Evolutionary conservation across 177 flowering plant species (phyloP).

Genomic region (Vitis hybrid): DNA sequence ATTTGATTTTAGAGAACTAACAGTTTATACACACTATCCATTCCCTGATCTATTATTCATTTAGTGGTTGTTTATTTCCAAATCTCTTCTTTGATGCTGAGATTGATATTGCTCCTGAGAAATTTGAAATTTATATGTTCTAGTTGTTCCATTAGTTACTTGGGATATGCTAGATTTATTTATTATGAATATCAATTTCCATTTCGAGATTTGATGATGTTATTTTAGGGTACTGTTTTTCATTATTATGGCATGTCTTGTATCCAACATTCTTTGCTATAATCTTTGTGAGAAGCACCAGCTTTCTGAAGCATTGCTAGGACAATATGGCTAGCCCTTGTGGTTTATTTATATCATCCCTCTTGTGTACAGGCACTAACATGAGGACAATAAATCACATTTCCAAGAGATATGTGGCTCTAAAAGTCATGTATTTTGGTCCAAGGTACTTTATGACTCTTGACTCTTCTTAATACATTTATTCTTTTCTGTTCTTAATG

Average conservation of each 20-base stretch:
- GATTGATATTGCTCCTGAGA: background rate
- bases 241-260: background rate
- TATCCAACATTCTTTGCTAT: too few relatives aligned
- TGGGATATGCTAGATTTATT: background rate
- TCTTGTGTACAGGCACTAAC: constrained; percentile 25
- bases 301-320: too few relatives aligned
- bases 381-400: constrained; percentile 25
- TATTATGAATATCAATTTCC: background rate
- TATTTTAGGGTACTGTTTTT: background rate
- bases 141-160: background rate
- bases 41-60: too few relatives aligned
- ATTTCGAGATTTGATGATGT: background rate
- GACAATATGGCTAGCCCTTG: too few relatives aligned
- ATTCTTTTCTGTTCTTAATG: background rate
- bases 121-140: background rate
- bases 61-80: too few relatives aligned
- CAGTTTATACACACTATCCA: too few relatives aligned
- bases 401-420: constrained; percentile 67
- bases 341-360: too few relatives aligned
- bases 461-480: background rate
- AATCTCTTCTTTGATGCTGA: background rate
- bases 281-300: too few relatives aligned
- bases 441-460: constrained; percentile 46
- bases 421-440: constrained; percentile 94
- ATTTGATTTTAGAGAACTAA: too few relatives aligned